Evolutionary conservation across 2,329 filamentous ascomycete species (phyloP).

Genomic region (Capronia epimyces): DNA sequence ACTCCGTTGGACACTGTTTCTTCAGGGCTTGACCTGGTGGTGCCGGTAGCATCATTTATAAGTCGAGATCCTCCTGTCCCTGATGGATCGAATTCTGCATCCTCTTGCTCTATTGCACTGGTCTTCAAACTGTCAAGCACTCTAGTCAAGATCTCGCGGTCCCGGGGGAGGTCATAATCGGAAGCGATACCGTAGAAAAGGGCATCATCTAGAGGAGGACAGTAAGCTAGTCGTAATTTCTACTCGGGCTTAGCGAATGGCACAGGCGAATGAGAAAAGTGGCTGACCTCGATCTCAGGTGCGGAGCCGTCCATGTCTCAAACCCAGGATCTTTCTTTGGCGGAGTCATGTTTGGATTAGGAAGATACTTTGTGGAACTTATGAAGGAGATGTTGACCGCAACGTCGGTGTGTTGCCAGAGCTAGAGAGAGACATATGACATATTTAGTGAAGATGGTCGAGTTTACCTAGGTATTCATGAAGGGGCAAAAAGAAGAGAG

Average conservation of each 20-base stretch:
- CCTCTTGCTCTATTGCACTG: conserved; percentile 60
- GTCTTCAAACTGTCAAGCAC: conserved; percentile 62
- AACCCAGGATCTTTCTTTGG: background rate
- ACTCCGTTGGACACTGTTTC: conserved; percentile 21
- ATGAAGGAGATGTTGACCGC: background rate
- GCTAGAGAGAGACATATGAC: background rate
- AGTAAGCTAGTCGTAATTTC: conserved; percentile 56
- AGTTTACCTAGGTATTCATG: no score
- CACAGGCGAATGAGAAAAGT: background rate
- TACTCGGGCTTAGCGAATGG: conserved; percentile 9
- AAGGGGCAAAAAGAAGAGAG: no score
- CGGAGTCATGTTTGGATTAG: conserved; percentile 12
- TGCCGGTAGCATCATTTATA: conserved; percentile 36
- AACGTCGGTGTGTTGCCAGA: background rate
- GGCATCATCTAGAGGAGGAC: conserved; percentile 68
- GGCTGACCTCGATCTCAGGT: conserved; percentile 7
- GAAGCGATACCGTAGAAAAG: conserved; percentile 68
- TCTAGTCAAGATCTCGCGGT: conserved; percentile 51
- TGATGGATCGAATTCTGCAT: conserved; percentile 23
- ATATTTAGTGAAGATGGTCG: no score
- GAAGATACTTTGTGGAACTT: background rate
- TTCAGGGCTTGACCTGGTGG: conserved; percentile 21
- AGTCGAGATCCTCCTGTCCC: conserved; percentile 20
- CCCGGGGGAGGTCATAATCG: conserved; percentile 61
- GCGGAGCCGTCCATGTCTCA: conserved; percentile 11